These are phyloP conservation scores for Xylogone sp. DNA, from an alignment of 2,329 filamentous ascomycete species.

Conservation along the genomic window DNA sequence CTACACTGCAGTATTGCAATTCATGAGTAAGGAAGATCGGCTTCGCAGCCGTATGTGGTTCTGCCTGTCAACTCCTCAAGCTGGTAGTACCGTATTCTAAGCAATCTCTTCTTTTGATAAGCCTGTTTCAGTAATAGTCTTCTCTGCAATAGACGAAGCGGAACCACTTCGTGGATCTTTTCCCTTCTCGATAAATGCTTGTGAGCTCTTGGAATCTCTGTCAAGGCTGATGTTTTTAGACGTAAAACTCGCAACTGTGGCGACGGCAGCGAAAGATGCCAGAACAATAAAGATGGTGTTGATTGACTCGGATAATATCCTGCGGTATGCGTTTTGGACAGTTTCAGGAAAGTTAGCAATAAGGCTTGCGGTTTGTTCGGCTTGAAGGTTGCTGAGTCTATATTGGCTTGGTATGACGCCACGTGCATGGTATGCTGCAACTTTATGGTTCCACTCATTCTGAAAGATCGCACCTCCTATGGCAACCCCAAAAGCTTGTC, in stretches of 20 bases:
- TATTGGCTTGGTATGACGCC: slow-evolving; percentile 5
- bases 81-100: too few relatives aligned
- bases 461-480: slow-evolving; percentile 21
- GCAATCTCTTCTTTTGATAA: too few relatives aligned
- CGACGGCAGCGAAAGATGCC: slow-evolving; percentile 6
- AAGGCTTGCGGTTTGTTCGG: slow-evolving; percentile 7
- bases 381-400: slow-evolving; percentile 6
- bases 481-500: slow-evolving; percentile 21
- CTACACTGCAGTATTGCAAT: too few relatives aligned
- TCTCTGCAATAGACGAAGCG: too few relatives aligned
- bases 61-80: too few relatives aligned
- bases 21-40: too few relatives aligned
- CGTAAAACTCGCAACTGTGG: slow-evolving; percentile 7
- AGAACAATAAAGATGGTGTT: slow-evolving; percentile 12
- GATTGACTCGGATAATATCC: slow-evolving; percentile 11
- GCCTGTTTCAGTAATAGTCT: too few relatives aligned
- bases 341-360: slow-evolving; percentile 5
- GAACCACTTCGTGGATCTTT: background rate
- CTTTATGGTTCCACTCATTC: slow-evolving; percentile 10
- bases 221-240: slow-evolving; percentile 12
- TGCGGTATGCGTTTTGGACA: slow-evolving; percentile 8
- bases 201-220: slow-evolving; percentile 6
- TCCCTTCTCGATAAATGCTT: slow-evolving; percentile 4
- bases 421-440: background rate
- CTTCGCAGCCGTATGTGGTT: too few relatives aligned